These are phyloP conservation scores for Ceratobasidium sp. DNA, from an alignment of 1,284 basidiomycete genomes.

Conservation along the genomic window DNA sequence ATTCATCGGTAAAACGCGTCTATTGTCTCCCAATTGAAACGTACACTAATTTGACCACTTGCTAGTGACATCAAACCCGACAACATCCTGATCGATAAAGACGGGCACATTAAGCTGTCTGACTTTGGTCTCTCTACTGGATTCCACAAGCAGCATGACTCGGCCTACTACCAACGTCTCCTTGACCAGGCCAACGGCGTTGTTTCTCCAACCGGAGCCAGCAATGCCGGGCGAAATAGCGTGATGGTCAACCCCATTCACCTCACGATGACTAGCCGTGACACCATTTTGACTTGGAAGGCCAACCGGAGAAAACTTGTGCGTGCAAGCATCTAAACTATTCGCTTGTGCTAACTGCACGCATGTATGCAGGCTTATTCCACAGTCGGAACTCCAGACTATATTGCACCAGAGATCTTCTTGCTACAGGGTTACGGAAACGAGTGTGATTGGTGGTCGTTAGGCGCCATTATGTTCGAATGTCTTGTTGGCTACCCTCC, in stretches of 20 bases:
- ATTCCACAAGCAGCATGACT: slow-evolving; percentile 95
- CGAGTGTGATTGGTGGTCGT: slow-evolving; percentile 98
- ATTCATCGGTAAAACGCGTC: slow-evolving; percentile 86
- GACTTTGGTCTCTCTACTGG: slow-evolving; percentile 97
- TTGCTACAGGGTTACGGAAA: slow-evolving; percentile 97
- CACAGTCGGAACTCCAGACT: slow-evolving; percentile 98
- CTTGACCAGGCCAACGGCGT: slow-evolving; percentile 61
- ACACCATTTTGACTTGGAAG: slow-evolving; percentile 99
- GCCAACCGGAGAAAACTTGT: slow-evolving; percentile 96
- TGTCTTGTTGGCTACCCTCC: slow-evolving; percentile 98
- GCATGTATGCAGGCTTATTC: slow-evolving; percentile 84
- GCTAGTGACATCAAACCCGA: slow-evolving; percentile 90
- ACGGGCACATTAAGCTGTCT: slow-evolving; percentile 94
- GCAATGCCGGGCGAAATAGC: slow-evolving; percentile 72
- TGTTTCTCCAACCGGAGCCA: slow-evolving; percentile 47
- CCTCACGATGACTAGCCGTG: slow-evolving; percentile 91
- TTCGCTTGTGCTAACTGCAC: neutral
- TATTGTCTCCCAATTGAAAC: neutral
- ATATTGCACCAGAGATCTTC: slow-evolving; percentile 99
- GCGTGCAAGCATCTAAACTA: slow-evolving; percentile 54
- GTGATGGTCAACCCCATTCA: slow-evolving; percentile 97
- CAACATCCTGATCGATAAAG: slow-evolving; percentile 96
- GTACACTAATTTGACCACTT: slow-evolving; percentile 26
- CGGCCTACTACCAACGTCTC: slow-evolving; percentile 91
- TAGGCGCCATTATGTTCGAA: slow-evolving; percentile 99